These are phyloP conservation scores for Bothriochloa decipiens DNA, from an alignment of 176 grass and related monocot genomes.

Conservation along the genomic window DNA sequence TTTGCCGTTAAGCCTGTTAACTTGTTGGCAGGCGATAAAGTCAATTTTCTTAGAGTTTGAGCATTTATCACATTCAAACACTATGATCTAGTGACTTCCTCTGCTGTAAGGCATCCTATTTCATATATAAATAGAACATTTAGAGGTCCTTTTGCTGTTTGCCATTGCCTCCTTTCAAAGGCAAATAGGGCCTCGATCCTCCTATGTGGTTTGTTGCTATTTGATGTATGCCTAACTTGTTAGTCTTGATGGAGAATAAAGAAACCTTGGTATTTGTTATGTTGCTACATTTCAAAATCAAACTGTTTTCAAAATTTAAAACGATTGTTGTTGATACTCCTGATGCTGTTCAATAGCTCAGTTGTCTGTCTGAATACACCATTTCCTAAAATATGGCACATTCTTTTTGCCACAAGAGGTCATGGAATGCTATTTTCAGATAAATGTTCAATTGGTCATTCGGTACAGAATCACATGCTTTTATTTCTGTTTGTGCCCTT, in stretches of 20 bases:
- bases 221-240: not conserved
- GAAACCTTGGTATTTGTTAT: not conserved
- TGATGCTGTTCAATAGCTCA: slow-evolving; percentile 8
- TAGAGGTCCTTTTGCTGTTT: not conserved
- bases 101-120: not conserved
- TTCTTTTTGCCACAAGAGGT: not conserved
- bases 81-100: slow-evolving; percentile 2
- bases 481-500: not conserved
- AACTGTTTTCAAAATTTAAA: not conserved
- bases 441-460: not conserved
- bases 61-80: slow-evolving; percentile 2
- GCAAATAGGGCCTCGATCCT: not conserved
- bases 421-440: slow-evolving; percentile 2
- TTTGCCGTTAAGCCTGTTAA: not conserved
- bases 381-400: not conserved
- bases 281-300: not conserved
- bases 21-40: not conserved
- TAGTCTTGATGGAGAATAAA: not conserved
- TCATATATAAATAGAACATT: slow-evolving; percentile 14
- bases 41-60: not conserved
- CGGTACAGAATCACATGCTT: not conserved
- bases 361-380: not conserved
- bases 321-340: not conserved
- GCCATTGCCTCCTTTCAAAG: not conserved
- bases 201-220: not conserved